A percentile compares a stretch with the other conserved stretches of the same genome.
These are phyloP conservation scores for Gastrolobium bilobum DNA, from an alignment of 306 rosid species.

Conservation along the genomic window DNA sequence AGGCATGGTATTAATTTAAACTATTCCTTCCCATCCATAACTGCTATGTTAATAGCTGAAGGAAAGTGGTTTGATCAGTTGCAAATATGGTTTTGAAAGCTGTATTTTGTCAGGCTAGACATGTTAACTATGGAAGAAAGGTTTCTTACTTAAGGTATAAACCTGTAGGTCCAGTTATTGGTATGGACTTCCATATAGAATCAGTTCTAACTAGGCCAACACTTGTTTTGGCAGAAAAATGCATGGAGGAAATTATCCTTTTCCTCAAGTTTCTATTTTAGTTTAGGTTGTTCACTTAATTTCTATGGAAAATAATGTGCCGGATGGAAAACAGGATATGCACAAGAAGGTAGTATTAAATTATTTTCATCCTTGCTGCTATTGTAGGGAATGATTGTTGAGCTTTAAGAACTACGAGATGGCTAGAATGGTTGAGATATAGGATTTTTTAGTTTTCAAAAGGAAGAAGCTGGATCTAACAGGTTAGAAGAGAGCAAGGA, in stretches of 20 bases:
- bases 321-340: conserved; percentile 1
- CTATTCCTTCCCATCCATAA: conserved; percentile 8
- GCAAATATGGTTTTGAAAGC: conserved; percentile 19
- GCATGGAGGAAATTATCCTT: conserved; percentile 19
- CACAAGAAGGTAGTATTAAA: not conserved
- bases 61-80: conserved; percentile 38
- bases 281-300: not conserved
- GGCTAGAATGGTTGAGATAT: conserved; percentile 12
- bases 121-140: conserved; percentile 12
- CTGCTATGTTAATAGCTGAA: conserved; percentile 20
- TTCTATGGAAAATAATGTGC: not conserved
- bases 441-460: not conserved
- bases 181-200: not conserved
- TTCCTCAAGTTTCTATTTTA: not conserved
- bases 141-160: conserved; percentile 30
- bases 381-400: not conserved
- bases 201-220: not conserved
- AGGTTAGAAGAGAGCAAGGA: not conserved
- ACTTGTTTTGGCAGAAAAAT: not conserved
- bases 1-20: conserved; percentile 10
- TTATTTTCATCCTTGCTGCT: not conserved
- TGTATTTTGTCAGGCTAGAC: conserved; percentile 13
- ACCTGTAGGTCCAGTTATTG: conserved; percentile 7
- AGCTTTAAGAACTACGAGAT: not conserved
- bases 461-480: conserved; percentile 10